phyloP scores from a whole-genome alignment of 2,329 filamentous ascomycete species.

The Metarhizium anisopliae region DNA sequence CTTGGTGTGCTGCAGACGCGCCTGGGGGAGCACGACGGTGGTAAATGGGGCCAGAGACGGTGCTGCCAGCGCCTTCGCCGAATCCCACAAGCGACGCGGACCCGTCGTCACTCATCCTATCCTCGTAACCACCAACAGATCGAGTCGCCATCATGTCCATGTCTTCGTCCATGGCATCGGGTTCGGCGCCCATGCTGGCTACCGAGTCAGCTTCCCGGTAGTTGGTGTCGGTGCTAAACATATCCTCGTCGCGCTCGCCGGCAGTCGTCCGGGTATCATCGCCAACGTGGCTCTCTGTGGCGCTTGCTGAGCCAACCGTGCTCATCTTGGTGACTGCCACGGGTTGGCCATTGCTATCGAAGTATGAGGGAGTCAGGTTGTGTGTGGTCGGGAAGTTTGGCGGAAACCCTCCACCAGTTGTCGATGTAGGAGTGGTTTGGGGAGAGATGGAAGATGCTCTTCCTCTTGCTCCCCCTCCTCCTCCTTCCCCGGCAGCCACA shows the following conservation, averaged over 20 bases:
- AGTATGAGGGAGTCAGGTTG: slow-evolving; percentile 59
- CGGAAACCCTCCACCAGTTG: slow-evolving; percentile 28
- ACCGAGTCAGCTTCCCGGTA: slow-evolving; percentile 49
- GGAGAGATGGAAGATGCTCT: slow-evolving; percentile 31
- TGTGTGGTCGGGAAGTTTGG: slow-evolving; percentile 27
- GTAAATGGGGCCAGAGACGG: slow-evolving; percentile 71
- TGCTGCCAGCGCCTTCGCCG: slow-evolving; percentile 82
- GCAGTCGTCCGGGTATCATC: slow-evolving; percentile 43
- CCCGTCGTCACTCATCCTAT: slow-evolving; percentile 79
- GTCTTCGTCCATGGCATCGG: slow-evolving; percentile 45
- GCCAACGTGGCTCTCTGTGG: slow-evolving; percentile 63
- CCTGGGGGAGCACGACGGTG: slow-evolving; percentile 39
- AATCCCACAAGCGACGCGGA: slow-evolving; percentile 82
- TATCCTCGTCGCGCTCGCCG: slow-evolving; percentile 55
- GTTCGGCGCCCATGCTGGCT: slow-evolving; percentile 40
- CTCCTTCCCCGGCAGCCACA: slow-evolving; percentile 19
- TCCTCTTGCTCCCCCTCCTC: slow-evolving; percentile 6
- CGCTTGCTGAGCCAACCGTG: slow-evolving; percentile 85
- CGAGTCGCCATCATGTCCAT: slow-evolving; percentile 34
- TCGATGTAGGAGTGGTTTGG: slow-evolving; percentile 43
- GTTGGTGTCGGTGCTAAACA: slow-evolving; percentile 60
- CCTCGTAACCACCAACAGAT: slow-evolving; percentile 45
- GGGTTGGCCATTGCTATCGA: slow-evolving; percentile 66
- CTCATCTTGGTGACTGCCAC: slow-evolving; percentile 67
- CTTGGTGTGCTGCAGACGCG: slow-evolving; percentile 25